Conservation (phyloP, 2,329 filamentous ascomycete genomes). For the Septoria linicola region DNA sequence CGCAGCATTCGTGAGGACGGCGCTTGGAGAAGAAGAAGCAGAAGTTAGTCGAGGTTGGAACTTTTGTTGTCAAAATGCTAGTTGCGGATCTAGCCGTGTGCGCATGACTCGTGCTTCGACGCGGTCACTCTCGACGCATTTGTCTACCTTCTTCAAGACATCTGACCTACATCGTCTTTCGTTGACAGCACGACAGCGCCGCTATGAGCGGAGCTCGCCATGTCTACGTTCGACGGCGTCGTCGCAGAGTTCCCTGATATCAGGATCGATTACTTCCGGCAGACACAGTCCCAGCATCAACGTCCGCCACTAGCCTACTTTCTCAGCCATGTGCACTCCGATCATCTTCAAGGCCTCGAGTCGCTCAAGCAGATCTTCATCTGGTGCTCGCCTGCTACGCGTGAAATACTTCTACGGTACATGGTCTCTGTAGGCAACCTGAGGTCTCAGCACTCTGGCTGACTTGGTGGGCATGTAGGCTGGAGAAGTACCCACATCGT, state of each 20-base stretch:
- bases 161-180: neutral
- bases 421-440: neutral
- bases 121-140: too few species aligned
- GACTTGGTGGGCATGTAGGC: slow-evolving; percentile 23
- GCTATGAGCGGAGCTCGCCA: slow-evolving; percentile 38
- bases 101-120: slow-evolving; percentile 9
- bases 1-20: slow-evolving; percentile 87
- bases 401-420: slow-evolving; percentile 68
- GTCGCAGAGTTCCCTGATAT: slow-evolving; percentile 77
- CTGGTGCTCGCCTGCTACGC: slow-evolving; percentile 84
- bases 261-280: slow-evolving; percentile 78
- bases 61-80: slow-evolving; percentile 5
- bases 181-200: slow-evolving; percentile 15
- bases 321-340: slow-evolving; percentile 87
- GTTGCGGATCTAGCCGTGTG: neutral
- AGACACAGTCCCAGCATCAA: slow-evolving; percentile 42
- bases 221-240: slow-evolving; percentile 76
- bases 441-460: neutral
- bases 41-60: slow-evolving; percentile 12
- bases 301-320: slow-evolving; percentile 76
- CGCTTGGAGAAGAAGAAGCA: slow-evolving; percentile 56
- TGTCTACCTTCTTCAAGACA: too few species aligned
- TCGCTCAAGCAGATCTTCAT: slow-evolving; percentile 75
- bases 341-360: slow-evolving; percentile 81
- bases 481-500: slow-evolving; percentile 72